phyloP scores from a whole-genome alignment of 2,329 filamentous ascomycete species.

The Sphaerulina vaccinii region DNA sequence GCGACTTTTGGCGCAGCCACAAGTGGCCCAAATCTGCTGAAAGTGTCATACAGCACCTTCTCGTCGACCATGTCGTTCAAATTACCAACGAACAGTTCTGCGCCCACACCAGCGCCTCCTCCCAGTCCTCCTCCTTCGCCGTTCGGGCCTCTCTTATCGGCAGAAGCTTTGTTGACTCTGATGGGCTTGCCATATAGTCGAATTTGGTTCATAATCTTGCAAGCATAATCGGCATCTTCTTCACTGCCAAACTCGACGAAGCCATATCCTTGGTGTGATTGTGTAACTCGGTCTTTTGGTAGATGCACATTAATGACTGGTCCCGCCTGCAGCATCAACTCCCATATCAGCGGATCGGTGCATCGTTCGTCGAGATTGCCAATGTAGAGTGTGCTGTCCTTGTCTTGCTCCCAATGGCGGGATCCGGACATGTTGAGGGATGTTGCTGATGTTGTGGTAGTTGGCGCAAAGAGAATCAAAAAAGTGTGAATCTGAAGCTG shows the following conservation, averaged over 20 bases:
- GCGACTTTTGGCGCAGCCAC: constrained; percentile 86
- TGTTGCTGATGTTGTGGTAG: constrained; percentile 8
- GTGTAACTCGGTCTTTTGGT: constrained; percentile 95
- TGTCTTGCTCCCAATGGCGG: constrained; percentile 88
- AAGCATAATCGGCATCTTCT: constrained; percentile 93
- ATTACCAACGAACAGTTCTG: constrained; percentile 95
- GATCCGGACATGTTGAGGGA: constrained; percentile 57
- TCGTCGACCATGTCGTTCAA: constrained; percentile 93
- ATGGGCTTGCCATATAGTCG: constrained; percentile 91
- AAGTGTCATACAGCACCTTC: constrained; percentile 92
- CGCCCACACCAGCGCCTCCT: constrained; percentile 83
- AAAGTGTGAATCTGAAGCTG: too few species aligned
- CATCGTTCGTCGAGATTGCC: constrained; percentile 98
- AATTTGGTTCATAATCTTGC: constrained; percentile 94
- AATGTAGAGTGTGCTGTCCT: constrained; percentile 96
- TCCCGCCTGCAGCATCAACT: constrained; percentile 96
- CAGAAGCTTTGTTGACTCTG: constrained; percentile 89
- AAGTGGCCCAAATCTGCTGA: constrained; percentile 85
- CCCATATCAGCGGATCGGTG: constrained; percentile 86
- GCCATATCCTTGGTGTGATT: constrained; percentile 95
- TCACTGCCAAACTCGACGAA: constrained; percentile 98
- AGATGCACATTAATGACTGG: constrained; percentile 98
- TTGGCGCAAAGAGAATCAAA: not conserved
- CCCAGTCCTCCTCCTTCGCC: constrained; percentile 82
- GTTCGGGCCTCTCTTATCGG: constrained; percentile 87